Base-by-base conservation (phyloP, 1,284 basidiomycete species). In the Melanopsichium pennsylvanicum region DNA sequence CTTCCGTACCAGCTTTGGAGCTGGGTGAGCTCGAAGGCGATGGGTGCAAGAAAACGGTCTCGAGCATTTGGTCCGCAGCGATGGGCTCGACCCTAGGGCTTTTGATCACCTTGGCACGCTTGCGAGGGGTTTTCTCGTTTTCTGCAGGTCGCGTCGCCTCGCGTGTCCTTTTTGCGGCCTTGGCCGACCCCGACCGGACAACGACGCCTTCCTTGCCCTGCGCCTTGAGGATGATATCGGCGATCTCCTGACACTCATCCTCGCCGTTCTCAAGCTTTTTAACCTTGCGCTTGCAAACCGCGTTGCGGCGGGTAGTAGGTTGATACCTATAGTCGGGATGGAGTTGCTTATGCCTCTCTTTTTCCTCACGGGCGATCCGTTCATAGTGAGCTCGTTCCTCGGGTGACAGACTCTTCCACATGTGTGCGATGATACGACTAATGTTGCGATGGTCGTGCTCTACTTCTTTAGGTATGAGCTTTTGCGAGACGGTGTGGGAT, bases 401-500 rank as follows among this genome's bases (percentile, higher is more conserved):
- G 2, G 54, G 49, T 2, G 47, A 25, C 3, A 79, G 51, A 42
- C 71, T 79, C 42, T 71, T 69, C 78, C 78, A 80, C 71, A 80
- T 76, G 47, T 76, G 67, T 1, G 71, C 73, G 26, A 80, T 82
- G 38, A 79, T 84, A 83, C 86, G 61, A 85, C 86, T 88, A 79
- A 77, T 75, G 32, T 89, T 89, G 26, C 88, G 88, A 76, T 93
- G 90, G 71, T 90, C 89, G 4, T 89, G 88, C 83, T 93, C 90
- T 54, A 93, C 89, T 8, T 87, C 87, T 0, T 89, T 87, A 0
- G 91, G 88, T 32, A 92, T 88, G 60, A 89, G 85, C 74, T 89
- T 87, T 50, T 87, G 87, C 39, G 87, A 86, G 74, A 93, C 91
- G 78, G 93, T 92, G 46, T 91, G 90, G 27, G 90, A 91, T 60